Evolutionary conservation across 1,284 basidiomycete species (phyloP).

Genomic region (Ceratobasidium sp.): DNA sequence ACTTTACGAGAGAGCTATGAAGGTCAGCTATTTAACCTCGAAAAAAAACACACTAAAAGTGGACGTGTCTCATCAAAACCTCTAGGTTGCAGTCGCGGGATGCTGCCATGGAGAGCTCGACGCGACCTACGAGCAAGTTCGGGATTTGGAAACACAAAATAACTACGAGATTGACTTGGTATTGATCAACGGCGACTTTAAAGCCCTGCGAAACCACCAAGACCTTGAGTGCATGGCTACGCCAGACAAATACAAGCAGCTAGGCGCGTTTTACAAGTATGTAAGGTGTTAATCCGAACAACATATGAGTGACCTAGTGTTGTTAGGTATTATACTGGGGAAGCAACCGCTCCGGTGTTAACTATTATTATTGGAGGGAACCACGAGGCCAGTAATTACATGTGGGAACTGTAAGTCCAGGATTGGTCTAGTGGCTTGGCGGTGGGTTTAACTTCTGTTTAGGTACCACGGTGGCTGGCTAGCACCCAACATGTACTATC

Average conservation of each 20-base stretch:
- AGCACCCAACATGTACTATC: conserved; percentile 96
- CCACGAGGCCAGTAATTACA: conserved; percentile 97
- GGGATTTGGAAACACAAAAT: conserved; percentile 71
- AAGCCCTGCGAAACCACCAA: conserved; percentile 87
- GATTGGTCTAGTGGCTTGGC: no score
- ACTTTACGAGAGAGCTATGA: background rate
- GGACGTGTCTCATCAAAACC: background rate
- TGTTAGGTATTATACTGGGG: conserved; percentile 86
- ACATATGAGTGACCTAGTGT: conserved; percentile 11
- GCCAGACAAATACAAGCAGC: conserved; percentile 86
- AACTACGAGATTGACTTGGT: conserved; percentile 84
- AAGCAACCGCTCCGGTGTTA: conserved; percentile 84
- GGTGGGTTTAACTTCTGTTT: background rate
- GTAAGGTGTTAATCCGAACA: conserved; percentile 49
- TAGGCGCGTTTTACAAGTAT: conserved; percentile 89
- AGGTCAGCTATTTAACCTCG: conserved; percentile 4
- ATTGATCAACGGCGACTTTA: conserved; percentile 95
- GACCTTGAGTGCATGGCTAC: conserved; percentile 94
- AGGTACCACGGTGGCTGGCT: conserved; percentile 97
- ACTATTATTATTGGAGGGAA: conserved; percentile 98
- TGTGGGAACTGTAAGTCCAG: conserved; percentile 89
- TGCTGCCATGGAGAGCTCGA: conserved; percentile 95
- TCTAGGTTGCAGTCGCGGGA: conserved; percentile 90
- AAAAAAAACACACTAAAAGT: background rate
- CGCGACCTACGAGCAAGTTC: conserved; percentile 86